Evolutionary conservation across 768 basidiomycete genomes (phyloP), one percentile per base, ranked within the genome.

Genomic region (Amanita rubescens): DNA sequence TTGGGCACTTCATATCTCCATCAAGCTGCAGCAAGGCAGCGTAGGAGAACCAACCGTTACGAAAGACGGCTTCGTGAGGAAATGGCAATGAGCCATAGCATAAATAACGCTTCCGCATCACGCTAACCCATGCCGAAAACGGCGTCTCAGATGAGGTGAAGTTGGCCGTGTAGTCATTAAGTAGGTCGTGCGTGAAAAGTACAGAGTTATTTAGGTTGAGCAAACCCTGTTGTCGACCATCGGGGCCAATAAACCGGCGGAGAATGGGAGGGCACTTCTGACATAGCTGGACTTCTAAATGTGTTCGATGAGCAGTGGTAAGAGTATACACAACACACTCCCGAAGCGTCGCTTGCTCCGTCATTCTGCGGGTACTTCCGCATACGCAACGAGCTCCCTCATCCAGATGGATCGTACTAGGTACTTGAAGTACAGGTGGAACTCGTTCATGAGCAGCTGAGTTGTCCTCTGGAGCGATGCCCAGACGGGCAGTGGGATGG

Each of bases 101-200:
- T 14, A 33, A 11, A 51, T 69, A 70, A n/a, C 63, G 44, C 2
- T 61, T 58, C 9, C 56, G 51, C 25, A 66, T 47, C 4, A 56
- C 49, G 10, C 51, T 50, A 1, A 63, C 60, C 63, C 63, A 68
- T 20, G 69, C 59, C 3, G 58, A 54, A 53, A 73, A 71, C 1
- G 69, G 70, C 0, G 64, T 71, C 56, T 73, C 69, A 1, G 71
- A 71, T 9, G 64, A 51, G 11, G 66, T 68, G 47, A 56, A 71
- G 0, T 57, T 55, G 24, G 55, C 60, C 1, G 67, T 70, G 43
- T 69, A 73, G 34, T 67, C 66, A 25, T 73, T 63, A 3, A 73
- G 57, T 3, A 71, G 55, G 12, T 69, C 61, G 41, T 71, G 68
- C 1, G 69, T 56, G 48, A 71, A 63, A 3, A 71, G 33, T 3